Conservation (phyloP, 176 grass and related monocot genomes). For the Juncus inflexus region DNA sequence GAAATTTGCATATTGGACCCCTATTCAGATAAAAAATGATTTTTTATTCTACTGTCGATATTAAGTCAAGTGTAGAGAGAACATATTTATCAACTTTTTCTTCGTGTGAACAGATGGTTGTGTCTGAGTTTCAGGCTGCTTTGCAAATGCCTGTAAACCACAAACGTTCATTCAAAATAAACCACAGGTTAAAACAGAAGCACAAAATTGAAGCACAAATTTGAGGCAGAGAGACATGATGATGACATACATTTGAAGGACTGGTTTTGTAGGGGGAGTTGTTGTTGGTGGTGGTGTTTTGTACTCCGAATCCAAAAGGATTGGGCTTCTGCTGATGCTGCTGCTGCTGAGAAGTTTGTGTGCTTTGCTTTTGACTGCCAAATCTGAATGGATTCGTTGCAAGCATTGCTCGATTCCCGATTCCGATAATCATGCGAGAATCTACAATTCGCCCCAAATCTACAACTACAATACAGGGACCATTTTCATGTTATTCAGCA, state of each 20-base stretch:
- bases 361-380: conserved; percentile 28
- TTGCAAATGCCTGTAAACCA: conserved; percentile 37
- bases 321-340: conserved; percentile 75
- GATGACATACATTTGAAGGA: not conserved
- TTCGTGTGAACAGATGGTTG: conserved; percentile 50
- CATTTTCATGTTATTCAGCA: conserved; percentile 7
- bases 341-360: conserved; percentile 38
- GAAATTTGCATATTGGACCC: too few relatives aligned
- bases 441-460: conserved; percentile 73
- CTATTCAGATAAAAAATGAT: too few relatives aligned
- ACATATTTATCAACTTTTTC: too few relatives aligned
- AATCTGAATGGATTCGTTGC: conserved; percentile 61
- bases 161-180: conserved; percentile 59
- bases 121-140: conserved; percentile 42
- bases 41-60: too few relatives aligned
- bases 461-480: conserved; percentile 51
- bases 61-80: too few relatives aligned
- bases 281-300: conserved; percentile 20
- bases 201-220: not conserved
- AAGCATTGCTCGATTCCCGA: conserved; percentile 26
- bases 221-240: conserved; percentile 8
- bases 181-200: not conserved
- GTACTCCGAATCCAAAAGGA: conserved; percentile 74
- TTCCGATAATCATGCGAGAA: conserved; percentile 57
- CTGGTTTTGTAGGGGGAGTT: not conserved